Conservation (phyloP, 2,329 filamentous ascomycete genomes). For the Venturia oleaginea region DNA sequence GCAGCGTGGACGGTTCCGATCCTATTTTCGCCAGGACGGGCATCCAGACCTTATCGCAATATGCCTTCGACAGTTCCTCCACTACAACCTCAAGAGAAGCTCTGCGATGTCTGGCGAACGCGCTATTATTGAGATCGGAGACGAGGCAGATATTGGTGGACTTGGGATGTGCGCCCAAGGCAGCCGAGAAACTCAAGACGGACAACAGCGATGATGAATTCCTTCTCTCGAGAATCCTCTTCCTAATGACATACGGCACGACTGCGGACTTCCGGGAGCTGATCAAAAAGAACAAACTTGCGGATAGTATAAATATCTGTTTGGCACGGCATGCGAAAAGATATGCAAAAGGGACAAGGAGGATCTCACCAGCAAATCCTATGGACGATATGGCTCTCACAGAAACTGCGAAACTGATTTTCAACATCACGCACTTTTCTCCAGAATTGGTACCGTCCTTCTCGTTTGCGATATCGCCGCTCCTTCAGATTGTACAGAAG, state of each 20-base stretch:
- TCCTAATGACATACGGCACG: slow-evolving; percentile 70
- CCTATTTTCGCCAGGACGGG: slow-evolving; percentile 78
- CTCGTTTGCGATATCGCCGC: slow-evolving; percentile 55
- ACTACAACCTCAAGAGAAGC: slow-evolving; percentile 60
- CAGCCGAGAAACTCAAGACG: slow-evolving; percentile 61
- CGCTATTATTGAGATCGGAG: slow-evolving; percentile 59
- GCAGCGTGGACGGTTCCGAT: slow-evolving; percentile 61
- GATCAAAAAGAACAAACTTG: slow-evolving; percentile 57
- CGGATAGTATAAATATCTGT: slow-evolving; percentile 52
- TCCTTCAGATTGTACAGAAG: slow-evolving; percentile 60
- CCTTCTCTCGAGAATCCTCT: slow-evolving; percentile 66
- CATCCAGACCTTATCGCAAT: slow-evolving; percentile 59
- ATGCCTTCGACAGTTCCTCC: slow-evolving; percentile 60
- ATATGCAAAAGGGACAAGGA: slow-evolving; percentile 33
- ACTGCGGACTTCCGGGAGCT: slow-evolving; percentile 55
- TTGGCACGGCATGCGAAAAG: slow-evolving; percentile 53
- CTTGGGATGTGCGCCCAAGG: slow-evolving; percentile 55
- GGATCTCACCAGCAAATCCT: slow-evolving; percentile 35
- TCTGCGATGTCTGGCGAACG: slow-evolving; percentile 76
- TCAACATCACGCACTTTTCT: slow-evolving; percentile 75
- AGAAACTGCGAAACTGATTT: slow-evolving; percentile 80
- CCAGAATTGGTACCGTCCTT: slow-evolving; percentile 54
- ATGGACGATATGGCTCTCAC: slow-evolving; percentile 73
- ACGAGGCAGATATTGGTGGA: slow-evolving; percentile 67
- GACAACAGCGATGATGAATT: slow-evolving; percentile 81